Evolutionary conservation across 331 rosid genomes (phyloP).

Genomic region (Quercus tomentella): DNA sequence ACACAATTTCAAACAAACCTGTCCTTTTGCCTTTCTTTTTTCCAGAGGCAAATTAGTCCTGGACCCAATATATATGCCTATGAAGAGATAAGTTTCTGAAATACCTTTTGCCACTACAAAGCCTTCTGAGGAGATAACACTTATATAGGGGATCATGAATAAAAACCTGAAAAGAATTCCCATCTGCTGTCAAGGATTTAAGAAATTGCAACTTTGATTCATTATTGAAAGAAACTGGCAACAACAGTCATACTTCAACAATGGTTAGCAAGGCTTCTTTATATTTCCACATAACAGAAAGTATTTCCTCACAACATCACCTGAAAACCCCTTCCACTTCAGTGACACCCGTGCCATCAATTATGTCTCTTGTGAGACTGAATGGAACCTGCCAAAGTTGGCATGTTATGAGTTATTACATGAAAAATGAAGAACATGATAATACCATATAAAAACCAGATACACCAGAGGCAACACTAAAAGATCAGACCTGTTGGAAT

Average conservation of each 20-base stretch:
- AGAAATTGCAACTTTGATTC: neutral
- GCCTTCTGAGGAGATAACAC: constrained; percentile 93
- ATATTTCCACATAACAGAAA: constrained; percentile 88
- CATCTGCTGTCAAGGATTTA: constrained; percentile 8
- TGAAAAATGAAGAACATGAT: constrained; percentile 11
- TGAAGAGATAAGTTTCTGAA: neutral
- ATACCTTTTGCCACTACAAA: constrained; percentile 93
- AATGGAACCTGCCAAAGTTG: constrained; percentile 64
- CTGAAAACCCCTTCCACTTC: constrained; percentile 95
- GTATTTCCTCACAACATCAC: constrained; percentile 94
- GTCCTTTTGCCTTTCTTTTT: too few relatives aligned
- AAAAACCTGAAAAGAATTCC: constrained; percentile 60
- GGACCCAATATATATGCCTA: neutral
- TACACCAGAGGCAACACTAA: neutral
- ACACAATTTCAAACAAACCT: neutral
- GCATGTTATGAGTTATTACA: neutral
- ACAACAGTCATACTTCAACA: constrained; percentile 54
- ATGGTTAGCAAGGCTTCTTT: constrained; percentile 90
- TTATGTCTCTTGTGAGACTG: constrained; percentile 86
- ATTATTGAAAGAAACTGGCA: neutral
- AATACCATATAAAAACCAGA: constrained; percentile 10
- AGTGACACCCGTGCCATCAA: constrained; percentile 91
- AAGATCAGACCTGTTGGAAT: constrained; percentile 9
- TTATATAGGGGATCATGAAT: constrained; percentile 94
- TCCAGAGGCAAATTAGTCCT: neutral